Conservation (phyloP, 495 filamentous ascomycete genomes). For the Penicillium maclennaniae region DNA sequence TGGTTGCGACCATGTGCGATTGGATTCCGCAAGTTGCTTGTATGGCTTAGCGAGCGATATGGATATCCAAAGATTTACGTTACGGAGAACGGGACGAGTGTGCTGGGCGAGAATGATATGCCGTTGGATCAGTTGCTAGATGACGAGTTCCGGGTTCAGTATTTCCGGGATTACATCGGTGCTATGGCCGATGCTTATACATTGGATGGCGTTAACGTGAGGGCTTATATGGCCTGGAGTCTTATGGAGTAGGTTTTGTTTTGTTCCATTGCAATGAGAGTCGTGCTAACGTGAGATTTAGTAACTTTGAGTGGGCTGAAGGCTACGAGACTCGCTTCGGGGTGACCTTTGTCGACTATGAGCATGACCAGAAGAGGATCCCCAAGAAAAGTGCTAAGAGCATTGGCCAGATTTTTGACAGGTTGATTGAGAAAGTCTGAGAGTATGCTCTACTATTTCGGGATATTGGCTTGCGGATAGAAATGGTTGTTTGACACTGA, state of each 20-base stretch:
- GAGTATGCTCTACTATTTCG: background rate
- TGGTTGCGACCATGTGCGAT: conserved; percentile 69
- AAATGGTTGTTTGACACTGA: background rate
- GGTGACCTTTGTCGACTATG: conserved; percentile 74
- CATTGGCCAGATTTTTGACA: conserved; percentile 59
- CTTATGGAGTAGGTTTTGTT: conserved; percentile 59
- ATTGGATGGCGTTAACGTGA: conserved; percentile 67
- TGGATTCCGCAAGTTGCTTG: conserved; percentile 72
- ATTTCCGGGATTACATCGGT: conserved; percentile 68
- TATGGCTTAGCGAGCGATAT: conserved; percentile 77
- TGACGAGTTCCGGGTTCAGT: conserved; percentile 71
- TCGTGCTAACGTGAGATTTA: conserved; percentile 18
- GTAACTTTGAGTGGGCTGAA: conserved; percentile 63
- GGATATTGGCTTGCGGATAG: background rate
- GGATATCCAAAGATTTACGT: conserved; percentile 71
- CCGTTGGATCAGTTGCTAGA: conserved; percentile 62
- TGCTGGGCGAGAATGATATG: conserved; percentile 76
- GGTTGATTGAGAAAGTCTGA: conserved; percentile 34
- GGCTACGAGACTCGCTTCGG: conserved; percentile 83
- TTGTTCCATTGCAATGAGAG: background rate
- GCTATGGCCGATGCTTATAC: conserved; percentile 65
- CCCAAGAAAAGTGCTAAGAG: conserved; percentile 74
- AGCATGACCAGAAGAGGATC: conserved; percentile 66
- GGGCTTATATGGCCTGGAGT: conserved; percentile 75
- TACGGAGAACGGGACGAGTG: conserved; percentile 76